Evolutionary conservation across 805 yeast genomes (phyloP).

Genomic region (Starmerella ratchasimensis): DNA sequence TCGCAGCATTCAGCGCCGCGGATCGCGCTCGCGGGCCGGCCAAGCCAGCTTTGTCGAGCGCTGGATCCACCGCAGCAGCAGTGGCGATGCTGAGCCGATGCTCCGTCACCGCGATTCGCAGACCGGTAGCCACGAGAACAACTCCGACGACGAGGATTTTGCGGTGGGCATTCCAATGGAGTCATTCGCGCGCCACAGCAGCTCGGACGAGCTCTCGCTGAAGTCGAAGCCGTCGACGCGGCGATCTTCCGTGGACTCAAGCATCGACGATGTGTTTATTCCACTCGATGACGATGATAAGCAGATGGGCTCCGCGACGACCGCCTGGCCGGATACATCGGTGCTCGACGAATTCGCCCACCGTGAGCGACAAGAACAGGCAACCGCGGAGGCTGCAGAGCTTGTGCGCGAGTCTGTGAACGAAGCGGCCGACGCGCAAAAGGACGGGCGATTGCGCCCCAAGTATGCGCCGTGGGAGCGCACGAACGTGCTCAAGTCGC

Average conservation of each 20-base stretch:
- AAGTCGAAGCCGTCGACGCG: constrained; percentile 52
- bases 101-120: background rate
- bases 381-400: constrained; percentile 21
- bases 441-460: constrained; percentile 55
- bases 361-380: constrained; percentile 45
- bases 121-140: background rate
- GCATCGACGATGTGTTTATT: constrained; percentile 84
- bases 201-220: constrained; percentile 16
- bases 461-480: constrained; percentile 62
- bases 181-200: constrained; percentile 3
- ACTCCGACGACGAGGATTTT: constrained; percentile 12
- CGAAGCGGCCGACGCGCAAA: constrained; percentile 35
- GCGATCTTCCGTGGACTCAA: constrained; percentile 45
- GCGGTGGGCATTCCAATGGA: constrained; percentile 19
- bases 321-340: constrained; percentile 69
- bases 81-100: constrained; percentile 7
- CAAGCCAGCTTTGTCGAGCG: constrained; percentile 18
- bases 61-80: constrained; percentile 19
- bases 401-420: constrained; percentile 33
- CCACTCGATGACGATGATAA: constrained; percentile 43
- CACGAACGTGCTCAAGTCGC: constrained; percentile 13
- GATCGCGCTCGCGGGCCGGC: constrained; percentile 8
- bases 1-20: constrained; percentile 5
- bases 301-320: constrained; percentile 19
- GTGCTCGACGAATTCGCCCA: constrained; percentile 63